Evolutionary conservation across 495 filamentous ascomycete genomes (phyloP).

Genomic region (Penicillium chermesinum): DNA sequence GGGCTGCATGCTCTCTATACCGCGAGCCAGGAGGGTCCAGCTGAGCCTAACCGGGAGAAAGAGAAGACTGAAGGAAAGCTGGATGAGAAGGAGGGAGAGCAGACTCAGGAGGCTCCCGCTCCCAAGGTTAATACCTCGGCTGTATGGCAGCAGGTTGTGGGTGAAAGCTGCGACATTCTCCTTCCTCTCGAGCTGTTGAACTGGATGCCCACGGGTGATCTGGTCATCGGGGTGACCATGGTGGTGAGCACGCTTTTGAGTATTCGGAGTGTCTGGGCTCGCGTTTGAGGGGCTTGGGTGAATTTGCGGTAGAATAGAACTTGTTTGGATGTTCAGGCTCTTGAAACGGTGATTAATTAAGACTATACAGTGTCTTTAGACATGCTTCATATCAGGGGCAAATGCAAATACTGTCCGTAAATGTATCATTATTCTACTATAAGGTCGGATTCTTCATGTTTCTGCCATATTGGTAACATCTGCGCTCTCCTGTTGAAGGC

Average conservation of each 20-base stretch:
- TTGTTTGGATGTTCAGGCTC: too few relatives aligned
- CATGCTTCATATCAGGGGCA: too few relatives aligned
- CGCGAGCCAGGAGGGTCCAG: background rate
- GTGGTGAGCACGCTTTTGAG: slow-evolving; percentile 54
- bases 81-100: background rate
- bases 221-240: slow-evolving; percentile 48
- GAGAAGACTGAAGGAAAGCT: slow-evolving; percentile 9
- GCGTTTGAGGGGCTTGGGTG: slow-evolving; percentile 7
- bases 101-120: background rate
- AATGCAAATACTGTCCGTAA: too few relatives aligned
- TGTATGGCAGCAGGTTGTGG: slow-evolving; percentile 35
- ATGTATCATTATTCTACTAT: too few relatives aligned
- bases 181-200: slow-evolving; percentile 51
- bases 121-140: slow-evolving; percentile 1
- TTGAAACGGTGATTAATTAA: too few relatives aligned
- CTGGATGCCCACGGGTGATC: slow-evolving; percentile 45
- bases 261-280: slow-evolving; percentile 50
- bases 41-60: slow-evolving; percentile 1
- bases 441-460: too few relatives aligned
- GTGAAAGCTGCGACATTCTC: slow-evolving; percentile 53
- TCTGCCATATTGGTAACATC: too few relatives aligned
- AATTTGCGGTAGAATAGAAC: background rate
- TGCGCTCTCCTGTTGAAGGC: too few relatives aligned
- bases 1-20: slow-evolving; percentile 19
- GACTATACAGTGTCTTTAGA: too few relatives aligned